Evolutionary conservation across 2,329 filamentous ascomycete genomes (phyloP).

Genomic region (Phaeomoniella chlamydospora): DNA sequence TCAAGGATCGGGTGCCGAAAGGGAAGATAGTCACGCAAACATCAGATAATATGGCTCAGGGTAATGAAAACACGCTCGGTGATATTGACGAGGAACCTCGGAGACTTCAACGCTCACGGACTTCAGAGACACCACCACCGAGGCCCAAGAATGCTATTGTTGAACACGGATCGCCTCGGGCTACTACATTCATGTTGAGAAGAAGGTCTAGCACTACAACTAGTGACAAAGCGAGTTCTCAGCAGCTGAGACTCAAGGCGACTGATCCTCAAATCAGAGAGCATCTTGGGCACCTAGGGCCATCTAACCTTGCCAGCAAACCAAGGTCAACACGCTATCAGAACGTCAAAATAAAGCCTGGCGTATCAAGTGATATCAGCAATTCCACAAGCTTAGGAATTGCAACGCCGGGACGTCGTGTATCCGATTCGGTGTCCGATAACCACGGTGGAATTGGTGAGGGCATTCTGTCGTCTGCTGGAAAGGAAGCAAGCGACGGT

Average conservation of each 20-base stretch:
- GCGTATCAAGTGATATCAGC: constrained; percentile 24
- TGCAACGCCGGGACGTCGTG: constrained; percentile 14
- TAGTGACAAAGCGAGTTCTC: constrained; percentile 13
- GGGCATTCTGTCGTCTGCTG: constrained; percentile 37
- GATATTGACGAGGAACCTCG: constrained; percentile 30
- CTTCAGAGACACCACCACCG: constrained; percentile 1
- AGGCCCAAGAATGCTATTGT: constrained; percentile 10
- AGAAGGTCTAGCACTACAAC: constrained; percentile 19
- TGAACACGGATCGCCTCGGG: constrained; percentile 18
- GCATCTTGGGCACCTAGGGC: constrained; percentile 49
- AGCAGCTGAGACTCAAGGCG: constrained; percentile 26
- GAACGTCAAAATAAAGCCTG: constrained; percentile 52
- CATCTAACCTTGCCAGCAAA: constrained; percentile 46
- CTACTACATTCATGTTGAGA: constrained; percentile 20
- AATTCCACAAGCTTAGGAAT: constrained; percentile 14
- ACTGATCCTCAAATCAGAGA: constrained; percentile 41
- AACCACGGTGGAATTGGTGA: constrained; percentile 38
- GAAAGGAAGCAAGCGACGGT: constrained; percentile 48
- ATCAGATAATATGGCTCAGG: constrained; percentile 13
- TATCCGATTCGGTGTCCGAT: constrained; percentile 18
- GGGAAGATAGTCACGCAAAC: constrained; percentile 36
- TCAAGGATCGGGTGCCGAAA: constrained; percentile 41
- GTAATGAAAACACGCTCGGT: constrained; percentile 17
- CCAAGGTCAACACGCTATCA: constrained; percentile 47
- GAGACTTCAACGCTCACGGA: constrained; percentile 6